Conservation (phyloP, 176 grass and related monocot genomes). For the Thalia dealbata region DNA sequence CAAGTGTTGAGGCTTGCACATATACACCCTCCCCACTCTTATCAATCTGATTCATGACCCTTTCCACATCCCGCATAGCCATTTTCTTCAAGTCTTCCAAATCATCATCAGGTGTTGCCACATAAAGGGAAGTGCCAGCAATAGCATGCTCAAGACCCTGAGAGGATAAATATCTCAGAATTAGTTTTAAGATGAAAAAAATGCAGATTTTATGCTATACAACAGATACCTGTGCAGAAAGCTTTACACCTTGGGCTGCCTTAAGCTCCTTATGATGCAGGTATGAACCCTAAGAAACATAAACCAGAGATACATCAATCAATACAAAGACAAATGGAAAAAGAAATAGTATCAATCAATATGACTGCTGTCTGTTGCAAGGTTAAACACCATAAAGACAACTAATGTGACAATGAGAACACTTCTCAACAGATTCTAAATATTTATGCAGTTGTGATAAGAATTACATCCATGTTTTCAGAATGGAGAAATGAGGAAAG, state of each 20-base stretch:
- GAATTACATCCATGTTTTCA: not conserved
- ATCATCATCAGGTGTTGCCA: slow-evolving; percentile 46
- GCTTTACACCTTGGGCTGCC: slow-evolving; percentile 90
- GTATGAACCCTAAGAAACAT: slow-evolving; percentile 56
- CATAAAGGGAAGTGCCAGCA: slow-evolving; percentile 84
- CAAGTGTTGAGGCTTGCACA: slow-evolving; percentile 90
- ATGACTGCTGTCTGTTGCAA: not conserved
- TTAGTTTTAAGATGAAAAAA: slow-evolving; percentile 6
- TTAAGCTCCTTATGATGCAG: slow-evolving; percentile 80
- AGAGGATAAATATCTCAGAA: slow-evolving; percentile 8
- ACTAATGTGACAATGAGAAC: not conserved
- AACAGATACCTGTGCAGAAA: slow-evolving; percentile 63
- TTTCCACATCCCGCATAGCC: slow-evolving; percentile 79
- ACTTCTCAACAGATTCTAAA: too few species aligned
- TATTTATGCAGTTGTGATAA: not conserved
- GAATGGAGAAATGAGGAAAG: not conserved
- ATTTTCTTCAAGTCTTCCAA: slow-evolving; percentile 55
- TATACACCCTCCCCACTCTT: slow-evolving; percentile 85
- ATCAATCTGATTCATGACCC: slow-evolving; percentile 67
- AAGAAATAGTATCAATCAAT: not conserved
- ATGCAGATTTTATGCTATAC: not conserved
- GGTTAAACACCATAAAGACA: not conserved
- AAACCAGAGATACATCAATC: not conserved
- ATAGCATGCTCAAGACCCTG: slow-evolving; percentile 90
- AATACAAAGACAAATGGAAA: not conserved